Base-by-base conservation (phyloP, 2,329 filamentous ascomycete species). In the Aureobasidium leucospermi region DNA sequence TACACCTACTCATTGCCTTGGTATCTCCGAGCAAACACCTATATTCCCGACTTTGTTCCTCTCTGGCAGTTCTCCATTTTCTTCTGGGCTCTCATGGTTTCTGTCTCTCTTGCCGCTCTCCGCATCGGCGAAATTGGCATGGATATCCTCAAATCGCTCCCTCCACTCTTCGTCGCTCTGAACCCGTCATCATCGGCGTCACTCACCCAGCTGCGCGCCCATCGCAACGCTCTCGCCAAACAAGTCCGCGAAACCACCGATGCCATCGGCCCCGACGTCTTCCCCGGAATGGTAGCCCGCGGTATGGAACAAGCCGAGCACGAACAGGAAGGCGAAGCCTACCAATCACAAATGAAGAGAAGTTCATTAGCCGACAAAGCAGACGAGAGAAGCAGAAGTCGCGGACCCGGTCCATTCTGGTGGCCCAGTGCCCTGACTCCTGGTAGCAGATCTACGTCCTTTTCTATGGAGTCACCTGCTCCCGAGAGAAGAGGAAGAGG, bases 61-160 rank as follows among this genome's bases (percentile, higher is more conserved):
- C 81, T 92, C 60, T 96, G 87, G 84, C 71, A 85, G 28, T 82
- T 95, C 13, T 85, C 92, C 63, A 71, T 90, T 10, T 82, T 85
- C 39, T 88, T 91, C 55, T 86, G 89, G 76, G 79, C 90, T 48
- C 77, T 95, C 64, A 96, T 96, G 78, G 88, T 92, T 6, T 83
- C 85, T 19, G 87, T 96, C 66, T 96, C 92, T 0, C 96, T 96
- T 72, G 92, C 91, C 4, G 90, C 94, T 5, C 85, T 99, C 55
- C 87, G 94, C 9, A 96, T 97, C 65, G 94, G 94, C 49, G 94
- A 99, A 75, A 87, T 96, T n/a, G 94, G 93, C 56, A 96, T 99
- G 91, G 94, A 99, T 70, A 96, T 99, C 58, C 79, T 94, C 76
- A 99, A 97, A 75, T 97, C 93, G 0, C 81, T 99, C 13, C 85